These are phyloP conservation scores for Plasmodium chabaudi DNA, from an alignment of 169 alveolate species.

Conservation along the genomic window DNA sequence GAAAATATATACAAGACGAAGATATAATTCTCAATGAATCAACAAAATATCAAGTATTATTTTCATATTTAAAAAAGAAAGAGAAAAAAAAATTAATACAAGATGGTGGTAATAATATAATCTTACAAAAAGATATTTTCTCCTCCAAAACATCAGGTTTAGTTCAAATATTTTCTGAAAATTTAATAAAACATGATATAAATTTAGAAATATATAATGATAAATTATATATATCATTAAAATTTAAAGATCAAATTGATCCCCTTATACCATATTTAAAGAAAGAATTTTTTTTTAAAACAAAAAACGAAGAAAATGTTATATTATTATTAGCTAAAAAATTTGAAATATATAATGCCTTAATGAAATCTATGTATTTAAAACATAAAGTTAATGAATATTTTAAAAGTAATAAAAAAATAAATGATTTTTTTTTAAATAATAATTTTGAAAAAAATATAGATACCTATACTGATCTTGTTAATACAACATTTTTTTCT, in stretches of 20 bases:
- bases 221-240: conserved; percentile 23
- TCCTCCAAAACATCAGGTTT: neutral
- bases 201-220: conserved; percentile 10
- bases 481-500: conserved; percentile 1
- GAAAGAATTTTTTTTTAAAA: conserved; percentile 34
- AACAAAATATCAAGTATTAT: neutral
- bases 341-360: conserved; percentile 12
- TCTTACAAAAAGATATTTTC: neutral
- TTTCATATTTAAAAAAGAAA: neutral
- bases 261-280: conserved; percentile 3
- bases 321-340: conserved; percentile 19
- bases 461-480: conserved; percentile 9
- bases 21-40: neutral
- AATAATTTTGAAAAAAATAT: conserved; percentile 21
- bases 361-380: conserved; percentile 27
- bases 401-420: neutral
- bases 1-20: neutral
- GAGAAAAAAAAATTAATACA: neutral
- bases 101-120: neutral
- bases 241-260: conserved; percentile 17
- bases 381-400: conserved; percentile 3
- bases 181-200: conserved; percentile 24
- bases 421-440: conserved; percentile 7
- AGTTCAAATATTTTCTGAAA: conserved; percentile 24
- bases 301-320: conserved; percentile 13